A percentile compares a stretch with the other conserved stretches of the same genome.
Evolutionary conservation across 169 alveolate genomes (phyloP).

Genomic region (Plasmodium yoelii): DNA sequence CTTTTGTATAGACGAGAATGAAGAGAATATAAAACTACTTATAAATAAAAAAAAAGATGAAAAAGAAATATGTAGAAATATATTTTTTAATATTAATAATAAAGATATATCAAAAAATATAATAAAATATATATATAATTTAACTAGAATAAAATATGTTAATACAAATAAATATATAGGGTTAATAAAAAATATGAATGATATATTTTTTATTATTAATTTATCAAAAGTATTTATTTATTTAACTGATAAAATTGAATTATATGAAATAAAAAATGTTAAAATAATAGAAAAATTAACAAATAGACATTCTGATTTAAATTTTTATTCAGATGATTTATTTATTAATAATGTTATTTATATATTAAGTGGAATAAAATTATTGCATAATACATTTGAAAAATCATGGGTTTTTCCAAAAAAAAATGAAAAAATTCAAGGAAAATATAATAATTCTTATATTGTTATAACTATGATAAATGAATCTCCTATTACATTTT

Average conservation of each 20-base stretch:
- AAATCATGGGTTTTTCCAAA: constrained; percentile 15
- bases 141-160: neutral
- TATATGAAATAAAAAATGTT: neutral
- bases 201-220: constrained; percentile 19
- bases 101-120: neutral
- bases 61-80: constrained; percentile 21
- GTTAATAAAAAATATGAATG: neutral
- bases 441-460: constrained; percentile 4
- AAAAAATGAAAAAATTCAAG: constrained; percentile 19
- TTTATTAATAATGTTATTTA: constrained; percentile 23
- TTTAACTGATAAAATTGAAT: neutral
- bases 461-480: constrained; percentile 10
- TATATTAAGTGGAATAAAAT: neutral
- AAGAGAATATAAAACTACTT: neutral
- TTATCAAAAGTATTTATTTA: constrained; percentile 17
- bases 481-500: neutral
- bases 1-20: neutral
- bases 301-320: neutral
- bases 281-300: neutral
- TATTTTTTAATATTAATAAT: constrained; percentile 29
- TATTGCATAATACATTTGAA: constrained; percentile 7
- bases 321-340: neutral
- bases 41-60: constrained; percentile 1
- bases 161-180: constrained; percentile 9
- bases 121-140: constrained; percentile 14